Evolutionary conservation across 139 green algal species (phyloP).

Genomic region (Closterium sp.): DNA sequence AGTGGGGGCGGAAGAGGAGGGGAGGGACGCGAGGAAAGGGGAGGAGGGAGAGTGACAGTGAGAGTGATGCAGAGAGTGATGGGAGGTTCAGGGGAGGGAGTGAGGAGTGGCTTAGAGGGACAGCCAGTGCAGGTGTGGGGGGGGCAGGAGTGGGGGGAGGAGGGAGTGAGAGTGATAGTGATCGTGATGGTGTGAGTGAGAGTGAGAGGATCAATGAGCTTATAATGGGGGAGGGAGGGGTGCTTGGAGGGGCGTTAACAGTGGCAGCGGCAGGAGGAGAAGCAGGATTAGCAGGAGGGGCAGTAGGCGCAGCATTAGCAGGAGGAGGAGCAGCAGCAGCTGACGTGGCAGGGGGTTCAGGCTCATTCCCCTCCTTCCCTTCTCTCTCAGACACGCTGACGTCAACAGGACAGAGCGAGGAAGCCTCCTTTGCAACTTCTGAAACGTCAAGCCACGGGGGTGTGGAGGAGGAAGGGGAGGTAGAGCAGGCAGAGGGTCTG

Average conservation of each 20-base stretch:
- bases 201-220: not conserved
- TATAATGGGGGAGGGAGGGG: not conserved
- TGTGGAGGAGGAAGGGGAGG: not conserved
- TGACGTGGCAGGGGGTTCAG: not conserved
- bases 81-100: not conserved
- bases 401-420: not conserved
- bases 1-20: not conserved
- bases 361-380: not conserved
- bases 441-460: not conserved
- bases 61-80: not conserved
- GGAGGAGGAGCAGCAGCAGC: not conserved
- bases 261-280: not conserved
- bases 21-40: not conserved
- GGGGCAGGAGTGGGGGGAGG: not conserved
- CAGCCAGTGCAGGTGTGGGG: not conserved
- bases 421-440: not conserved
- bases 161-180: not conserved
- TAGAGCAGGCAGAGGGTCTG: not conserved
- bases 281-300: not conserved
- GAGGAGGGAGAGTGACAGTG: not conserved
- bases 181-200: not conserved
- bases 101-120: not conserved
- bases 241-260: not conserved
- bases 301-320: not conserved
- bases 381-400: not conserved